phyloP scores from a whole-genome alignment of 1,139 yeast genomes.

The Protomyces lactucae-debilis region DNA sequence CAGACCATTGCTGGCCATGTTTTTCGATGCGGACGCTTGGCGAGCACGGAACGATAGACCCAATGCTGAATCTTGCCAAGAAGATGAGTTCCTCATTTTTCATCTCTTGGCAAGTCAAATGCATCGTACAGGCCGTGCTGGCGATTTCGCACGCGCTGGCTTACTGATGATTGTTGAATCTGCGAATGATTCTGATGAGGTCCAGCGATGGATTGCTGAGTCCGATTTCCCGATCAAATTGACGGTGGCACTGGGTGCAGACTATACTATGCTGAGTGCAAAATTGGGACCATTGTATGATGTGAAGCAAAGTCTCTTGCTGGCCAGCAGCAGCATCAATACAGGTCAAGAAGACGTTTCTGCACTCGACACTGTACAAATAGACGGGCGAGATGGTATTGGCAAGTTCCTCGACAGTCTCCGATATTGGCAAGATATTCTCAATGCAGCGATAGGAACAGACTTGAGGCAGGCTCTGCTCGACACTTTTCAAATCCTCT shows the following conservation, averaged over 20 bases:
- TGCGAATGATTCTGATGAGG: conserved; percentile 32
- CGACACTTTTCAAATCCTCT: conserved; percentile 36
- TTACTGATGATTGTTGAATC: conserved; percentile 37
- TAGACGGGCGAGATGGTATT: conserved; percentile 5
- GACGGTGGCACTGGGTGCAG: conserved; percentile 9
- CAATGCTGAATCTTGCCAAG: neutral
- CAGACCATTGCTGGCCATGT: conserved; percentile 5
- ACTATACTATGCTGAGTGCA: conserved; percentile 23
- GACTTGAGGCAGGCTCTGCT: conserved; percentile 33
- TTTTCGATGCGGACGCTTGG: neutral
- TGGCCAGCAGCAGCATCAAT: neutral
- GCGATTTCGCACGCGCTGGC: conserved; percentile 39
- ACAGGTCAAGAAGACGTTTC: neutral
- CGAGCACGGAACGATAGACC: neutral
- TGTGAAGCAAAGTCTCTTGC: neutral
- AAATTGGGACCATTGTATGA: neutral
- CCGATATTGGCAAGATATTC: conserved; percentile 39
- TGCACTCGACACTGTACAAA: neutral
- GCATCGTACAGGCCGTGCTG: conserved; percentile 36
- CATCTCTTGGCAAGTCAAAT: conserved; percentile 36
- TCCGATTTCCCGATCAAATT: conserved; percentile 1
- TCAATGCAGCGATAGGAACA: conserved; percentile 33
- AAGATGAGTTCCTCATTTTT: conserved; percentile 35
- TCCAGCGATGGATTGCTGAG: conserved; percentile 36
- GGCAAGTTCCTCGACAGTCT: conserved; percentile 35